phyloP scores from a whole-genome alignment of 345 rosid species.

The Balakata baccata region DNA sequence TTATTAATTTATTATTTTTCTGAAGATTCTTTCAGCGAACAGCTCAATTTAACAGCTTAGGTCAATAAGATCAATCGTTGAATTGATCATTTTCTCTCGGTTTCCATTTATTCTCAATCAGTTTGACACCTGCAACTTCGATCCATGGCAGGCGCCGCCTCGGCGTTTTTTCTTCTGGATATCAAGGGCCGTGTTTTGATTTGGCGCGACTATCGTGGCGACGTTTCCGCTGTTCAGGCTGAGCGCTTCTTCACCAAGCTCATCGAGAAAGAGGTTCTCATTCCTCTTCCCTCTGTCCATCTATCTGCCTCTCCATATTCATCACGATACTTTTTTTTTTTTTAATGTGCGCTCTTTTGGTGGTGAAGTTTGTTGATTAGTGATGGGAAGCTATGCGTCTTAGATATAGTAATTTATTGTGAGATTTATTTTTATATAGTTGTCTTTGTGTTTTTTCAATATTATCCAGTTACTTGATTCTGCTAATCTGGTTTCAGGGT shows the following conservation, averaged over 20 bases:
- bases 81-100: neutral
- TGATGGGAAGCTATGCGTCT: neutral
- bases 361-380: neutral
- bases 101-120: neutral
- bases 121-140: neutral
- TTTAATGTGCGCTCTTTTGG: neutral
- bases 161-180: slow-evolving; percentile 84
- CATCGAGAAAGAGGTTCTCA: slow-evolving; percentile 72
- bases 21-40: neutral
- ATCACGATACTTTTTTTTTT: neutral
- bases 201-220: slow-evolving; percentile 96
- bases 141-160: slow-evolving; percentile 77
- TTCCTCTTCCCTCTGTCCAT: neutral
- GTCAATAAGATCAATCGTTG: neutral
- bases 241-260: slow-evolving; percentile 91
- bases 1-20: neutral
- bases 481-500: slow-evolving; percentile 55
- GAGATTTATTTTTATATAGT: neutral
- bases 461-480: slow-evolving; percentile 37
- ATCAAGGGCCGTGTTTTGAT: slow-evolving; percentile 86
- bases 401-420: neutral
- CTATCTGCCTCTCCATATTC: neutral
- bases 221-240: slow-evolving; percentile 73
- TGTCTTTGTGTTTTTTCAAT: slow-evolving; percentile 23
- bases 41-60: neutral